Evolutionary conservation across 257 asterid genomes (phyloP), one percentile per base, ranked within the genome.

Genomic region (Scutellaria baicalensis): DNA sequence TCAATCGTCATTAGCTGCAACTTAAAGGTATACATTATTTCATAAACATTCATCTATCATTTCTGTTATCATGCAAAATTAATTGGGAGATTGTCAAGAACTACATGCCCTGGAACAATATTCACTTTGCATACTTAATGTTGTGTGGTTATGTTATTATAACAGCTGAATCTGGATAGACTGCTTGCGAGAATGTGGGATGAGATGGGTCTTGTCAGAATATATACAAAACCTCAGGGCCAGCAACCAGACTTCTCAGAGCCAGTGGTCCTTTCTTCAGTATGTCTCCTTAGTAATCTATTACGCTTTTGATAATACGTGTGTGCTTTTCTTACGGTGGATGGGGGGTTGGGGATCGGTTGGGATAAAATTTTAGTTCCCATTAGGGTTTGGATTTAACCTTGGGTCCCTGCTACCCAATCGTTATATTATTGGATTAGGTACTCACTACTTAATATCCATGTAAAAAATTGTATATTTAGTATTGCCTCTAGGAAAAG

Each of bases 161-260:
- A 75, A 84, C 91, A 91, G 97, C 89, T 91, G 73, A 90, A 88
- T 79, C 88, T 89, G 77, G 96, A 89, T 69, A 84, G 96, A 81
- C 82, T 89, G 60, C 92, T 89, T 55, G 89, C 85, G 10, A 85
- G 83, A 78, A 89, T 89, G 96, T 89, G 96, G 96, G 96, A 89
- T 33, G 96, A 74, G 52, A 89, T 89, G 96, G 96, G 95, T 68
- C 94, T 89, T 65, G 96, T 89, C 75, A 85, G 97, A 82, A 84
- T 91, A 60, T 94, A 94, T 47, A 91, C 99, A 14, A 94, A 94
- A 70, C 99, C 99, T 64, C 99, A 94, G 77, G 99, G 99, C 77
- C 99, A 94, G 83, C 99, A 94, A 80, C 99, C 99, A 12, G 99
- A 94, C 81, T 94, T 94, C 74, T 20, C 88, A 6, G 99, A 94